Evolutionary conservation across 257 asterid genomes (phyloP).

Genomic region (Leptodermis oblonga): DNA sequence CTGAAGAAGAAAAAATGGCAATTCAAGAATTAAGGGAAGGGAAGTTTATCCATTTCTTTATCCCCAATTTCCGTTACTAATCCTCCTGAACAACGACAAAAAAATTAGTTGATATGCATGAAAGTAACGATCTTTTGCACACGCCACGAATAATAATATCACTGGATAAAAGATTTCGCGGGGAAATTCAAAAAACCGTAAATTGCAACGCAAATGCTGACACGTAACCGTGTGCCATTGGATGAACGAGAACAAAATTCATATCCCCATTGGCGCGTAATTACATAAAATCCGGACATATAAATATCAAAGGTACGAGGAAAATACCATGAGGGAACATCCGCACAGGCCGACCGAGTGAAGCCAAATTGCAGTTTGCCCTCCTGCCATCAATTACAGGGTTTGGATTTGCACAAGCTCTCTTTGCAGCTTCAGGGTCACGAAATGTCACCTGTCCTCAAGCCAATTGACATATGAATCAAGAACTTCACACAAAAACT

Average conservation of each 20-base stretch:
- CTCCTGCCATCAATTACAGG: constrained; percentile 41
- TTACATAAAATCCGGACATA: not conserved
- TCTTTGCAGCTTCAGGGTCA: constrained; percentile 36
- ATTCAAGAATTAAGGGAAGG: not conserved
- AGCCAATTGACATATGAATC: not conserved
- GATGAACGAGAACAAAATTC: not conserved
- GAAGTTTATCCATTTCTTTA: not conserved
- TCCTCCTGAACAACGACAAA: not conserved
- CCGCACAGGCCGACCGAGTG: constrained; percentile 29
- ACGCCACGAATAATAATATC: not conserved
- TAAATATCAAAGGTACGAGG: not conserved
- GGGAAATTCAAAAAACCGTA: not conserved
- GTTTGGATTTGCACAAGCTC: constrained; percentile 37
- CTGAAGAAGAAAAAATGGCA: too few relatives aligned
- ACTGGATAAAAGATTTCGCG: not conserved
- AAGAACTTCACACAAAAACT: not conserved
- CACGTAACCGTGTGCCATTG: not conserved
- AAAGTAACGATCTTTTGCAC: not conserved
- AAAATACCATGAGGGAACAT: constrained; percentile 24
- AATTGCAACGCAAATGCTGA: not conserved
- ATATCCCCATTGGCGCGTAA: too few relatives aligned
- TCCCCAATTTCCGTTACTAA: not conserved
- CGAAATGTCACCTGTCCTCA: constrained; percentile 32
- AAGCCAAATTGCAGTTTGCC: constrained; percentile 40
- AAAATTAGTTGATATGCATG: not conserved